Evolutionary conservation across 2,329 filamentous ascomycete genomes (phyloP).

Genomic region (Pseudocercospora crystallina): DNA sequence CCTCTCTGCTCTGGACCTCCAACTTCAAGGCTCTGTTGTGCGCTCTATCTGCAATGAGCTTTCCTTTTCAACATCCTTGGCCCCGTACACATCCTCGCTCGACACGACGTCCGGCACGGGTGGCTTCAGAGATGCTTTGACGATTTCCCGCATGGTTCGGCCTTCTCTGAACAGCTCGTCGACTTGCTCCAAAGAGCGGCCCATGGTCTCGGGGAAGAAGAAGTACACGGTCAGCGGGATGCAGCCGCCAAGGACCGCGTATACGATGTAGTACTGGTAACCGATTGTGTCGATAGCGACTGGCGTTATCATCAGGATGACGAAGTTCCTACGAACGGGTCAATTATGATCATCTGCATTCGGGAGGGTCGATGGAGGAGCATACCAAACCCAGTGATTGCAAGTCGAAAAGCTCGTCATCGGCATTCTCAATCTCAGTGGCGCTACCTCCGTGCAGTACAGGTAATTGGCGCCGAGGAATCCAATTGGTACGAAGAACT

Average conservation of each 20-base stretch:
- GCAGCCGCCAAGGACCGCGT: constrained; percentile 46
- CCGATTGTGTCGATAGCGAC: constrained; percentile 53
- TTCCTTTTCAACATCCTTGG: neutral
- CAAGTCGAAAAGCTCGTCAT: constrained; percentile 58
- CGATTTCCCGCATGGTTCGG: neutral
- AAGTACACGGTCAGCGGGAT: constrained; percentile 37
- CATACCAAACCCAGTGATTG: constrained; percentile 51
- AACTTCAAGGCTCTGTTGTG: no score
- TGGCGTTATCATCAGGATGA: constrained; percentile 46
- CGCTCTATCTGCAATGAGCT: constrained; percentile 1
- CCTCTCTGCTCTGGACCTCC: no score
- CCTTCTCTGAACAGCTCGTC: constrained; percentile 40
- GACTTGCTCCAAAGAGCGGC: constrained; percentile 18
- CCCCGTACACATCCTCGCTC: neutral
- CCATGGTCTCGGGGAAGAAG: constrained; percentile 47
- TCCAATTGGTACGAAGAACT: constrained; percentile 25
- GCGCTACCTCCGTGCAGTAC: constrained; percentile 26
- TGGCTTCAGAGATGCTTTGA: constrained; percentile 1
- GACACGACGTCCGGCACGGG: neutral
- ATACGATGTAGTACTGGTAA: constrained; percentile 54
- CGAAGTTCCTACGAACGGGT: constrained; percentile 52
- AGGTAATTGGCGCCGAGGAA: constrained; percentile 27
- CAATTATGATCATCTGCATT: no score
- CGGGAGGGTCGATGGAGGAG: constrained; percentile 29
- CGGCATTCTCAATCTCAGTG: constrained; percentile 34